phyloP scores from a whole-genome alignment of 192 early-diverging fungal genomes.

The Rhizophagus prolifer region DNA sequence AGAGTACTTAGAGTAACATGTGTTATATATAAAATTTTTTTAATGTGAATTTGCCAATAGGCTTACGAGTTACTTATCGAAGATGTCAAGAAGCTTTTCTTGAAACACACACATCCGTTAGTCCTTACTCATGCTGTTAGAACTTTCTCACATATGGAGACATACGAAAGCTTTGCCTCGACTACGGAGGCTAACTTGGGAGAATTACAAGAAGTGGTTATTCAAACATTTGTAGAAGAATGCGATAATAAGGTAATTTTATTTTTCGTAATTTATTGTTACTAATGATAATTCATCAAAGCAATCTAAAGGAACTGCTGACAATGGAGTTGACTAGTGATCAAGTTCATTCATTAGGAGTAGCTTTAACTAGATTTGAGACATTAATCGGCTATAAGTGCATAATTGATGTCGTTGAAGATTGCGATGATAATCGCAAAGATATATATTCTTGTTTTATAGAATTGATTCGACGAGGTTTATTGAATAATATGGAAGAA shows the following conservation, averaged over 20 bases:
- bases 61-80: constrained; percentile 50
- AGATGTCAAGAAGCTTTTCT: constrained; percentile 45
- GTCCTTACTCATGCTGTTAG: constrained; percentile 44
- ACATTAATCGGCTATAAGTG: constrained; percentile 32
- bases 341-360: constrained; percentile 33
- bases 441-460: constrained; percentile 6
- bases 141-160: constrained; percentile 41
- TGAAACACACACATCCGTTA: constrained; percentile 38
- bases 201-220: constrained; percentile 35
- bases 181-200: constrained; percentile 43
- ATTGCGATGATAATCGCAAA: constrained; percentile 4
- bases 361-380: constrained; percentile 32
- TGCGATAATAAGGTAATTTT: constrained; percentile 33
- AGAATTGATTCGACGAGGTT: neutral
- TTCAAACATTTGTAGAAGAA: constrained; percentile 31
- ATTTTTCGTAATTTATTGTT: neutral
- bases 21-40: too few species aligned
- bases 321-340: constrained; percentile 23
- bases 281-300: neutral
- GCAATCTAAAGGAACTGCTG: constrained; percentile 31
- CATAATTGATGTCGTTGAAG: constrained; percentile 31
- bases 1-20: neutral
- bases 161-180: constrained; percentile 36
- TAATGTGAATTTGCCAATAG: constrained; percentile 12
- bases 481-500: constrained; percentile 5